Evolutionary conservation across 2,329 filamentous ascomycete species (phyloP), one percentile per base, ranked within the genome.

Genomic region (Apiospora pterosperma): DNA sequence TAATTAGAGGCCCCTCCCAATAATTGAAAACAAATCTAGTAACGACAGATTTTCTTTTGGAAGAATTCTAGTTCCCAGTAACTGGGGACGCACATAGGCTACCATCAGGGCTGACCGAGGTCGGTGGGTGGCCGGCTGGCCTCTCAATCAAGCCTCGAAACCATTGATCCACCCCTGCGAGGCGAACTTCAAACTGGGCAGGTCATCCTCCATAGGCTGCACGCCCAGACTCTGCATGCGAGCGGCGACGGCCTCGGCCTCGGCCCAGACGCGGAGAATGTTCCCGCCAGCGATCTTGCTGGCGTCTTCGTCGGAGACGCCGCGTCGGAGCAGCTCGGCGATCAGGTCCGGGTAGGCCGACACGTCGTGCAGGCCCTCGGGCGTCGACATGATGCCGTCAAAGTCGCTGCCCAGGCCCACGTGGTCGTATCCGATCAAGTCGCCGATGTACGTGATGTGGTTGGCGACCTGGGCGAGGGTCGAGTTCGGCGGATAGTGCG

Each of bases 381-480:
- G 93, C 5, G 88, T 88, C 1, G 71, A 76, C 1, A 76, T 73
- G 64, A 94, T 94, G 10, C 88, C 95, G 75, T 97, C 94, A 75
- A 94, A 97, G 76, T 98, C 95, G 62, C 91, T 93, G 0, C 95
- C 95, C 21, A 97, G 78, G 0, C 94, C 95, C 19, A 97, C 93
- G 74, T 97, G 86, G 44, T 94, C 91, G 71, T 91, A 97, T 3
- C 95, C 95, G 66, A 97, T 92, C 36, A 90, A 79, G 58, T 91
- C 82, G 2, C 92, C 95, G 69, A 97, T 94, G 74, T 98, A 85
- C 68, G 87, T 83, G 66, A 97, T 90, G 76, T 97, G 95, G 67
- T 88, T 84, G 1, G 88, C 92, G 1, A 97, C 92, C 66, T 94
- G 92, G 25, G 83, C 82, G 39, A 98, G 76, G 0, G 92, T 97